Evolutionary conservation across 331 rosid genomes (phyloP).

Genomic region (Dryas integrifolia): DNA sequence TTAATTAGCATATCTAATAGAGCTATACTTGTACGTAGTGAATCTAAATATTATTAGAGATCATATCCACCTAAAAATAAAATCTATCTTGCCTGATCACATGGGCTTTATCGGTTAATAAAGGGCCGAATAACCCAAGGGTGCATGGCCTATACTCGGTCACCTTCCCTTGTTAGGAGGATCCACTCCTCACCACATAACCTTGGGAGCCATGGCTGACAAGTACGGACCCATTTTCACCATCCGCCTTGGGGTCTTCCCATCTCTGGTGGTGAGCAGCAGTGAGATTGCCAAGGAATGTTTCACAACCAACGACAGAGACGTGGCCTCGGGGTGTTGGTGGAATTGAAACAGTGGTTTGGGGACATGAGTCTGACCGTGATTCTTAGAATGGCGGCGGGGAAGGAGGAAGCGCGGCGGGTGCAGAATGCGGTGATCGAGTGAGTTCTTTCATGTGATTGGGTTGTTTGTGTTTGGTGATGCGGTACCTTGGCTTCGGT

Average conservation of each 20-base stretch:
- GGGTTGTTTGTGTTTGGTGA: background rate
- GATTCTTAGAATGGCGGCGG: constrained; percentile 11
- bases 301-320: constrained; percentile 43
- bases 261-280: constrained; percentile 25
- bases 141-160: constrained; percentile 40
- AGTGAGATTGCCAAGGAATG: constrained; percentile 57
- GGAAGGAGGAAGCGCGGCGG: background rate
- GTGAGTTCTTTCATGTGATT: too few species aligned
- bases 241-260: constrained; percentile 22
- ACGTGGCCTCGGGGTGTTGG: background rate
- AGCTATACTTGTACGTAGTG: too few species aligned
- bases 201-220: constrained; percentile 36
- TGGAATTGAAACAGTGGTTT: background rate
- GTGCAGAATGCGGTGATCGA: background rate
- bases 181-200: constrained; percentile 13
- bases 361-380: background rate
- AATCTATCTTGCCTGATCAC: too few species aligned
- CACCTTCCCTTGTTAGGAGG: constrained; percentile 30
- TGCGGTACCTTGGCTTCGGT: constrained; percentile 16
- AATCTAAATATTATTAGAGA: too few species aligned
- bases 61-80: too few species aligned
- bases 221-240: constrained; percentile 37
- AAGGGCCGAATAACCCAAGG: constrained; percentile 4
- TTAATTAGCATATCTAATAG: too few species aligned
- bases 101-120: too few species aligned